phyloP scores from a whole-genome alignment of 352 stramenopile species.

The Paralagenidium karlingii region DNA sequence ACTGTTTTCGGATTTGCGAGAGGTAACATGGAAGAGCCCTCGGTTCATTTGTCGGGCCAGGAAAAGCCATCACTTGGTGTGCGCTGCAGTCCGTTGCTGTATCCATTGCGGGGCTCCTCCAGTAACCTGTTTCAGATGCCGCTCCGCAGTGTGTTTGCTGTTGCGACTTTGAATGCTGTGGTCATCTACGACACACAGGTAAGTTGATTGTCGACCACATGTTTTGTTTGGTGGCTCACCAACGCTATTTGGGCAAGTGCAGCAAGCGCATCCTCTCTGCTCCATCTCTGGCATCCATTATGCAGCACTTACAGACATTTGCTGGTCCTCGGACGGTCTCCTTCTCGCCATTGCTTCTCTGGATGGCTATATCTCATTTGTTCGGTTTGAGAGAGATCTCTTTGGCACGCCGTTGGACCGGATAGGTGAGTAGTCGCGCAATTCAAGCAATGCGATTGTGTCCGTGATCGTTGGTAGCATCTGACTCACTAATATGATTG shows the following conservation, averaged over 20 bases:
- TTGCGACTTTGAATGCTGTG: slow-evolving; percentile 89
- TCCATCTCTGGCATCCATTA: slow-evolving; percentile 90
- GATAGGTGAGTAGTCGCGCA: too few species aligned
- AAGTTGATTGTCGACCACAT: neutral
- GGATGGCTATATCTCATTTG: slow-evolving; percentile 93
- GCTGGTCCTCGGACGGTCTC: slow-evolving; percentile 86
- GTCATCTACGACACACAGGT: slow-evolving; percentile 94
- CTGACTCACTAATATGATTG: too few species aligned
- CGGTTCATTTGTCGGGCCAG: slow-evolving; percentile 85
- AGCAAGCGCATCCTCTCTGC: slow-evolving; percentile 77
- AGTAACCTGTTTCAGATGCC: slow-evolving; percentile 70
- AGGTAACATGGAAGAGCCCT: slow-evolving; percentile 85
- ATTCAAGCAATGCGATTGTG: too few species aligned
- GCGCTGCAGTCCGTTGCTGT: slow-evolving; percentile 89
- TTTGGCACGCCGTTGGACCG: slow-evolving; percentile 25
- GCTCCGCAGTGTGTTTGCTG: slow-evolving; percentile 85
- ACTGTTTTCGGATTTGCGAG: slow-evolving; percentile 92
- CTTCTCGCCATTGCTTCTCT: slow-evolving; percentile 90
- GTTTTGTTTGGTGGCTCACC: neutral
- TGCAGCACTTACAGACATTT: slow-evolving; percentile 88
- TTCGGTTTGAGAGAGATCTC: slow-evolving; percentile 85
- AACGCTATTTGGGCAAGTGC: neutral
- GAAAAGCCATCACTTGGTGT: slow-evolving; percentile 90
- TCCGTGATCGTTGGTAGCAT: too few species aligned
- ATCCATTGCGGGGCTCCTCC: slow-evolving; percentile 42